These are phyloP conservation scores for Cercospora canescens DNA, from an alignment of 2,329 filamentous ascomycete species.

Conservation along the genomic window DNA sequence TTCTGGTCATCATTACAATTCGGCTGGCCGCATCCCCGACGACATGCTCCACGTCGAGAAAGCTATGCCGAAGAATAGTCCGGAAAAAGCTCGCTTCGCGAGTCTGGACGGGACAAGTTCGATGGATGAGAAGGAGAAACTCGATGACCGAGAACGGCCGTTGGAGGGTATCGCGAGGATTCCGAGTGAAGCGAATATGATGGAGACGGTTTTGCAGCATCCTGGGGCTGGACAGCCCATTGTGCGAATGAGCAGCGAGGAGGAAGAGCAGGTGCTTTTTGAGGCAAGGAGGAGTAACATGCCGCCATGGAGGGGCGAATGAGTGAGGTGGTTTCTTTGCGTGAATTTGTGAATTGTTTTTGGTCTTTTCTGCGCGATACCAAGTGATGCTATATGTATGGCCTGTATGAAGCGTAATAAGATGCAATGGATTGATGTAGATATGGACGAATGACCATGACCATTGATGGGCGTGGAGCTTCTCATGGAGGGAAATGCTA, in stretches of 20 bases:
- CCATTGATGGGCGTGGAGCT: too few relatives aligned
- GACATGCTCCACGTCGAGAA: conserved; percentile 3
- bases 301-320: not conserved
- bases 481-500: too few relatives aligned
- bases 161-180: not conserved
- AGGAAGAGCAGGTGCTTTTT: not conserved
- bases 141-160: not conserved
- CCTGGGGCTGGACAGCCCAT: not conserved
- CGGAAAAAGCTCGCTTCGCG: not conserved
- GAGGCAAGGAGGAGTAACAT: not conserved
- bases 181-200: conserved; percentile 3
- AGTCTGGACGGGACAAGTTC: not conserved
- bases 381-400: not conserved
- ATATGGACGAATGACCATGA: too few relatives aligned
- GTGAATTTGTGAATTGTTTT: not conserved
- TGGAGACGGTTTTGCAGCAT: conserved; percentile 2
- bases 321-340: not conserved
- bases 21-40: not conserved
- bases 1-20: not conserved
- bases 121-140: not conserved
- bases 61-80: not conserved
- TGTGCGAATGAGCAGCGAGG: not conserved
- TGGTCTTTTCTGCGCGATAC: not conserved
- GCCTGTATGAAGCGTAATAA: not conserved
- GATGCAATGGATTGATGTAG: too few relatives aligned